Percentiles rank a stretch among this genome's conserved stretches.
Evolutionary conservation across 2,329 filamentous ascomycete genomes (phyloP).

Genomic region (Byssoonygena ceratinophila): DNA sequence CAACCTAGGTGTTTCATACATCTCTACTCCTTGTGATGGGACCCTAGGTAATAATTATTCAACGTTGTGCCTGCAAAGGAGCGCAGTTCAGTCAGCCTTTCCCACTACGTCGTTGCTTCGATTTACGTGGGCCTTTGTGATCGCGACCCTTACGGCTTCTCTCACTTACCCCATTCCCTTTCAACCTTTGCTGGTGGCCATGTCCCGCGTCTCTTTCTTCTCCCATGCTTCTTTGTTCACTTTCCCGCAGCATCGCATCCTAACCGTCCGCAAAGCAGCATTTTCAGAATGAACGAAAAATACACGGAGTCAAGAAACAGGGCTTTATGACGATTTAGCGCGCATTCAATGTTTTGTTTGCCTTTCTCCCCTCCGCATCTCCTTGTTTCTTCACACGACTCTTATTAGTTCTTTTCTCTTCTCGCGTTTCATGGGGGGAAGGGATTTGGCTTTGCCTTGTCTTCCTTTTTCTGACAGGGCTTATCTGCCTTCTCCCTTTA

Average conservation of each 20-base stretch:
- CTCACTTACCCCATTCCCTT: not conserved
- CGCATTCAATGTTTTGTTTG: slow-evolving; percentile 6
- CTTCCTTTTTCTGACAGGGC: not conserved
- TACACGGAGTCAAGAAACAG: not conserved
- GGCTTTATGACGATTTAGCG: slow-evolving; percentile 10
- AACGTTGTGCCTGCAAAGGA: not conserved
- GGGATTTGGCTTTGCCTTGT: not conserved
- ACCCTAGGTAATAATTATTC: not conserved
- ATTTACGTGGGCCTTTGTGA: not conserved
- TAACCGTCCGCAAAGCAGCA: not conserved
- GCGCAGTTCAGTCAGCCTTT: not conserved
- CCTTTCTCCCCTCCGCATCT: not conserved
- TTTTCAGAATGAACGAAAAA: slow-evolving; percentile 6
- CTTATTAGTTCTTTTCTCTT: not conserved
- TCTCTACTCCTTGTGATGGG: not conserved
- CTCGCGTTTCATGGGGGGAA: not conserved
- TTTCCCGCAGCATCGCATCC: not conserved
- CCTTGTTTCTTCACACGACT: too few relatives aligned
- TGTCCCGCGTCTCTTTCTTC: not conserved
- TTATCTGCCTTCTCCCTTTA: not conserved
- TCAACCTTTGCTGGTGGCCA: not conserved
- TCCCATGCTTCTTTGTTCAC: not conserved
- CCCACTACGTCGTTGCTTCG: not conserved
- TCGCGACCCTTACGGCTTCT: not conserved
- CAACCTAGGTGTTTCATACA: not conserved